phyloP scores from a whole-genome alignment of 1,139 yeast genomes.

The Zygosaccharomyces pseudobailii region DNA sequence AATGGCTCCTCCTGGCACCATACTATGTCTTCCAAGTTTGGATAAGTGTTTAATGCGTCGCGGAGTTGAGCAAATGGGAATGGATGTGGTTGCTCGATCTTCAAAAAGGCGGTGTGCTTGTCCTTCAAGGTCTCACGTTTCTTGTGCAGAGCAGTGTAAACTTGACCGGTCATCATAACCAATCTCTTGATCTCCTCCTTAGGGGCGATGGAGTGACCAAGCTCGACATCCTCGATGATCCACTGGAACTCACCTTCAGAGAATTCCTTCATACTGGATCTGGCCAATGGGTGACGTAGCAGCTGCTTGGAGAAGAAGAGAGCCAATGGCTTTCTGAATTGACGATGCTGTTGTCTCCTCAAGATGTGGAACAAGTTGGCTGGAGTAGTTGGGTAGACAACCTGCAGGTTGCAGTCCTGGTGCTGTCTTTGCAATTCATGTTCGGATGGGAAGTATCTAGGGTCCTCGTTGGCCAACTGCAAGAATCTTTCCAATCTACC shows the following conservation, averaged over 20 bases:
- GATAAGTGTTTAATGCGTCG: conserved; percentile 75
- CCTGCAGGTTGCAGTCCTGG: conserved; percentile 97
- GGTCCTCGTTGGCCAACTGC: conserved; percentile 94
- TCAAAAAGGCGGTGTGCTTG: conserved; percentile 81
- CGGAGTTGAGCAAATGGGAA: conserved; percentile 96
- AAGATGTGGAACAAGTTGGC: conserved; percentile 93
- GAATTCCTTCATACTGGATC: conserved; percentile 78
- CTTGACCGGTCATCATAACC: conserved; percentile 88
- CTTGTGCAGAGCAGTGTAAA: conserved; percentile 85
- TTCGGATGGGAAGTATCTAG: conserved; percentile 83
- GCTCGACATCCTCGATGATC: conserved; percentile 88
- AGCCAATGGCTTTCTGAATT: conserved; percentile 93
- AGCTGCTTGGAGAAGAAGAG: conserved; percentile 89
- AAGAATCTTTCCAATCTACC: conserved; percentile 97
- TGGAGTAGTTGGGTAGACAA: conserved; percentile 98
- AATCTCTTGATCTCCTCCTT: conserved; percentile 87
- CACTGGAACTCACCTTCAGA: conserved; percentile 91
- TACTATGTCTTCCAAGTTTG: conserved; percentile 80
- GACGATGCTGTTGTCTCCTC: conserved; percentile 99
- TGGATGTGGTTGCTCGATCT: conserved; percentile 94
- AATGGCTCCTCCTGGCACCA: conserved; percentile 99
- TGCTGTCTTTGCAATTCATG: conserved; percentile 94
- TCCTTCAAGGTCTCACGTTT: conserved; percentile 73
- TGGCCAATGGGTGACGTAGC: conserved; percentile 96
- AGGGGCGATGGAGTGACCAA: conserved; percentile 67